phyloP scores from a whole-genome alignment of 1,139 yeast species.

The Protomyces inundatus region DNA sequence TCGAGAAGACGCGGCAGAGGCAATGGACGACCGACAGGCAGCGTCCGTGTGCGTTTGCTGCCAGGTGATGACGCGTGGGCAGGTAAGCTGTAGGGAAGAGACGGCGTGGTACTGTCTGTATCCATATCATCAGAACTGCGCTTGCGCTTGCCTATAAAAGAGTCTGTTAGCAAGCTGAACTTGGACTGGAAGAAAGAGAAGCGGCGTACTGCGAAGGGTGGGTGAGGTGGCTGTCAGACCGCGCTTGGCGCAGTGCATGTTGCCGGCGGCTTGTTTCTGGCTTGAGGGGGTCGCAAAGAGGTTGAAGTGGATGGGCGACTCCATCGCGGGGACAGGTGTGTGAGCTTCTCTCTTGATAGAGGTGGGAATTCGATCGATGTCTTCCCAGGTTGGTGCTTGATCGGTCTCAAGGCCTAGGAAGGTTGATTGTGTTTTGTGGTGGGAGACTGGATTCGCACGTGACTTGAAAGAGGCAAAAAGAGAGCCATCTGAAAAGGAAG shows the following conservation, averaged over 20 bases:
- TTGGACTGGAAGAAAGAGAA: not conserved
- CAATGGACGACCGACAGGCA: constrained; percentile 41
- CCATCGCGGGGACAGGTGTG: not conserved
- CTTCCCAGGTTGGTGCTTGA: no score
- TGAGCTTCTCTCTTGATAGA: no score
- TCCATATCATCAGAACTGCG: constrained; percentile 12
- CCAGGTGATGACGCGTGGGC: not conserved
- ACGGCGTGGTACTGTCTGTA: not conserved
- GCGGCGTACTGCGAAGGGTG: not conserved
- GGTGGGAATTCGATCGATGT: no score
- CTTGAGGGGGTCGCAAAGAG: not conserved
- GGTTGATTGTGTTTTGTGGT: no score
- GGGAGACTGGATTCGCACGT: no score
- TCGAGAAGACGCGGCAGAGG: constrained; percentile 62
- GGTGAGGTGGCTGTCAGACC: not conserved
- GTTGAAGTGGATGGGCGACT: not conserved
- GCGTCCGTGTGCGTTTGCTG: constrained; percentile 31
- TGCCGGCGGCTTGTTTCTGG: not conserved
- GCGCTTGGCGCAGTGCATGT: not conserved
- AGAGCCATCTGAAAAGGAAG: no score
- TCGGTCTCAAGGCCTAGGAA: no score
- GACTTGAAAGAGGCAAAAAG: no score
- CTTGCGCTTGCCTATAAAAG: constrained; percentile 8
- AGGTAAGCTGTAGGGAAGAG: not conserved
- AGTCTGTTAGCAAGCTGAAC: not conserved